phyloP scores from a whole-genome alignment of 768 basidiomycete genomes.

The Paxillus ammoniavirescens region DNA sequence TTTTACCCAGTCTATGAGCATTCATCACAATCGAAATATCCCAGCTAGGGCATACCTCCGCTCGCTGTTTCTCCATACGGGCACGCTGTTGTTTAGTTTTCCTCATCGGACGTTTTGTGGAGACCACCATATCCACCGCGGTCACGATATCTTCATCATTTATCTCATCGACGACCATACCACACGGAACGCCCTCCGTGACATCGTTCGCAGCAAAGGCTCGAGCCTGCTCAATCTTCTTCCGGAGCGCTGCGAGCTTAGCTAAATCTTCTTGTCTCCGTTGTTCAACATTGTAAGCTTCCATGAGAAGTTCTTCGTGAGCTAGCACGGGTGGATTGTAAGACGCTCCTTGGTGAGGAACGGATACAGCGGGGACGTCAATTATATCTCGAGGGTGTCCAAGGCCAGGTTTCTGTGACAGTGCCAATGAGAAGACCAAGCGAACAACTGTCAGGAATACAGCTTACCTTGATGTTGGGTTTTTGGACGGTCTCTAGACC shows the following conservation, averaged over 20 bases:
- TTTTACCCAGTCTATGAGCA: not conserved
- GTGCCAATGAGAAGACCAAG: not conserved
- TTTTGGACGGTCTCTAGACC: slow-evolving; percentile 39
- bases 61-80: slow-evolving; percentile 60
- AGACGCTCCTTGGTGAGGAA: slow-evolving; percentile 81
- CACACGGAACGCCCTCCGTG: slow-evolving; percentile 44
- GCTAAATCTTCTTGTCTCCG: slow-evolving; percentile 52
- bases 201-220: slow-evolving; percentile 29
- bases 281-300: slow-evolving; percentile 68
- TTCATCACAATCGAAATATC: not conserved
- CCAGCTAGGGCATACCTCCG: slow-evolving; percentile 48
- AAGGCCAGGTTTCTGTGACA: slow-evolving; percentile 47
- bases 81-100: slow-evolving; percentile 69
- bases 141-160: slow-evolving; percentile 36
- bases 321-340: slow-evolving; percentile 83
- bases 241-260: slow-evolving; percentile 51
- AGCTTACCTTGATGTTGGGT: slow-evolving; percentile 52
- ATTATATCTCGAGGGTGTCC: slow-evolving; percentile 51
- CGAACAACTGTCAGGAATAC: not conserved
- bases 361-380: slow-evolving; percentile 58
- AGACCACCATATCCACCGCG: slow-evolving; percentile 28
- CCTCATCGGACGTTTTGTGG: slow-evolving; percentile 40
- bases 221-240: slow-evolving; percentile 52
- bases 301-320: slow-evolving; percentile 66
- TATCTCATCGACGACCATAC: slow-evolving; percentile 63